phyloP scores from a whole-genome alignment of 106 monocot species.

The Agapanthus africanus region DNA sequence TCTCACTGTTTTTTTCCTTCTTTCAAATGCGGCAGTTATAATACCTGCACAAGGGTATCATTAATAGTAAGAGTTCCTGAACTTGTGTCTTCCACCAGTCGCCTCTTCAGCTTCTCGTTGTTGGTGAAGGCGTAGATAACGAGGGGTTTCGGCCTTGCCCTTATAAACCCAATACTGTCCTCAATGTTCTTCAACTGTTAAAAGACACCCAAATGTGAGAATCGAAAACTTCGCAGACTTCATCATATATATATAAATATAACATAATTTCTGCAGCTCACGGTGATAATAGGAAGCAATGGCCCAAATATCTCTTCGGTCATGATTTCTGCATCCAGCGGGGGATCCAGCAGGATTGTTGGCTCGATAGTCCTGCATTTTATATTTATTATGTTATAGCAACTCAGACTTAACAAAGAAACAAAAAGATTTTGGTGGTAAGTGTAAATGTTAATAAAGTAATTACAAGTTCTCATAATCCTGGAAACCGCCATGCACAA shows the following conservation, averaged over 20 bases:
- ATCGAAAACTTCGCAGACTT: too few species aligned
- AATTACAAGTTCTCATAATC: constrained; percentile 52
- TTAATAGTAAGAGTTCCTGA: constrained; percentile 79
- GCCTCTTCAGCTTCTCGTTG: constrained; percentile 38
- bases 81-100: constrained; percentile 54
- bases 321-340: constrained; percentile 75
- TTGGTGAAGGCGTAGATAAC: constrained; percentile 79
- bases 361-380: constrained; percentile 64
- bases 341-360: constrained; percentile 77
- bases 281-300: constrained; percentile 75
- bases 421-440: background rate
- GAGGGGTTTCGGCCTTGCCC: constrained; percentile 60
- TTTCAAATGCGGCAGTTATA: too few species aligned
- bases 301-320: constrained; percentile 89
- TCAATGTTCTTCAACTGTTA: constrained; percentile 79
- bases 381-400: background rate
- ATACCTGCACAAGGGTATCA: constrained; percentile 74
- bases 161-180: constrained; percentile 64
- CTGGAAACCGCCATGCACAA: constrained; percentile 58
- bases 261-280: too few species aligned
- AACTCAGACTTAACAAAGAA: background rate
- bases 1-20: too few species aligned
- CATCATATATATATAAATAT: too few species aligned
- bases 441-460: background rate
- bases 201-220: constrained; percentile 1